phyloP scores from a whole-genome alignment of 148 eudicot genomes.

The Persicaria tinctoria region DNA sequence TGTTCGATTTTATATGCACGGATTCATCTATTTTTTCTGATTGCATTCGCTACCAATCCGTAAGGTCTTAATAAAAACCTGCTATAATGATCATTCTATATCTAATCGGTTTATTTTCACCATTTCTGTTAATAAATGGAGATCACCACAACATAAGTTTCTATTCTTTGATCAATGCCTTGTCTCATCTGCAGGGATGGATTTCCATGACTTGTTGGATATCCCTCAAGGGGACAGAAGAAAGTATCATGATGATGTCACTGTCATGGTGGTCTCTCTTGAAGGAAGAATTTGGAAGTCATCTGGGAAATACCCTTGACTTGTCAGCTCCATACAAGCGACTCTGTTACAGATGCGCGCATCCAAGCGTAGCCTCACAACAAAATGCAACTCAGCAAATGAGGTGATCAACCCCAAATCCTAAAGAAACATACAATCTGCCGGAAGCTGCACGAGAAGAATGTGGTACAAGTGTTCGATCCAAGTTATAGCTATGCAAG shows the following conservation, averaged over 20 bases:
- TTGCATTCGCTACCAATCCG: background rate
- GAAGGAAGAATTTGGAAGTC: slow-evolving; percentile 99
- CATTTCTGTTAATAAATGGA: background rate
- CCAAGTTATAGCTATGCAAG: slow-evolving; percentile 12
- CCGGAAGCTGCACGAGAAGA: background rate
- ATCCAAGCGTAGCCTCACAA: no score
- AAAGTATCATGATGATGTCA: slow-evolving; percentile 98
- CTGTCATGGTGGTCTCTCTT: slow-evolving; percentile 94
- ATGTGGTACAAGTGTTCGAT: slow-evolving; percentile 12
- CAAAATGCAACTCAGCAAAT: background rate
- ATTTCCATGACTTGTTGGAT: slow-evolving; percentile 93
- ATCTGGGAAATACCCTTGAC: slow-evolving; percentile 80
- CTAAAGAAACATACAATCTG: background rate
- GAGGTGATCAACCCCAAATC: background rate
- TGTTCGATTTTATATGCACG: background rate
- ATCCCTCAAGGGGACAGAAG: slow-evolving; percentile 98
- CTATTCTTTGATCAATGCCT: background rate
- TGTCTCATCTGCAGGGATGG: slow-evolving; percentile 58
- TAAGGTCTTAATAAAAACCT: background rate
- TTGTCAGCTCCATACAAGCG: background rate
- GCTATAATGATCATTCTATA: no score
- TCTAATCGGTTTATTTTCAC: background rate
- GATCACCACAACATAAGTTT: background rate
- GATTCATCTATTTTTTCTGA: background rate
- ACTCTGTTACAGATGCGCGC: no score